A percentile compares a stretch with the other conserved stretches of the same genome.
phyloP scores from a whole-genome alignment of 2,329 filamentous ascomycete species.

The Cercospora zeina region DNA sequence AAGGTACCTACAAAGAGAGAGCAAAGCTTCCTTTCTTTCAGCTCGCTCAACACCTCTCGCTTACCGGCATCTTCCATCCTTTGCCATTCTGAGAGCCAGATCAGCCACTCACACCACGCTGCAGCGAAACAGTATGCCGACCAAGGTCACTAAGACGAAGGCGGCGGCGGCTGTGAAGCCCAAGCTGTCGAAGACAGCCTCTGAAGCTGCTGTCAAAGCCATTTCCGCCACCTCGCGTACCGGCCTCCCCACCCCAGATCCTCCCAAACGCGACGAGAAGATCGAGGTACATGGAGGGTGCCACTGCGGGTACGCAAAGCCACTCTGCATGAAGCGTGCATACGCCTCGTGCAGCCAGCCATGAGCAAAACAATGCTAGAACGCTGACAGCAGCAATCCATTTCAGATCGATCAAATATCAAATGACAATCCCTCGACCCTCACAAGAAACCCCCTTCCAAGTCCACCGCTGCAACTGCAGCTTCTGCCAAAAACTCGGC shows the following conservation, averaged over 20 bases:
- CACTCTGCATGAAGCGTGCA: not conserved
- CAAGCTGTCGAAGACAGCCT: not conserved
- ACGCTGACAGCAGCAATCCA: not conserved
- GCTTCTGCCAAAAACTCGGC: constrained; percentile 10
- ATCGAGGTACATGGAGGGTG: constrained; percentile 11
- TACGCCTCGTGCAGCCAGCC: not conserved
- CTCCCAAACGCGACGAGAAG: constrained; percentile 6
- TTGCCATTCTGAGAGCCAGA: not conserved
- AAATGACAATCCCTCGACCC: not conserved
- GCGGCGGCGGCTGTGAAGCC: not conserved
- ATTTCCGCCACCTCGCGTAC: not conserved
- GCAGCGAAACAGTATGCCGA: not conserved
- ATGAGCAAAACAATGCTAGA: not conserved
- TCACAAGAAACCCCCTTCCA: not conserved
- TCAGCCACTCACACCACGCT: not conserved
- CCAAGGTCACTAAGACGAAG: not conserved
- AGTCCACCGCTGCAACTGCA: constrained; percentile 15
- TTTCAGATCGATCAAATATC: constrained; percentile 1
- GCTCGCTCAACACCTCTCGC: not conserved
- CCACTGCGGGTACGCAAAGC: constrained; percentile 13
- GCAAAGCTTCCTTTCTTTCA: not conserved
- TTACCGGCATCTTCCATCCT: constrained; percentile 1
- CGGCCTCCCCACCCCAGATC: not conserved
- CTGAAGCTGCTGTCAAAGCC: constrained; percentile 2
- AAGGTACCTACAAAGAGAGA: not conserved